phyloP scores from a whole-genome alignment of 257 asterid species.

The Salvia splendens region DNA sequence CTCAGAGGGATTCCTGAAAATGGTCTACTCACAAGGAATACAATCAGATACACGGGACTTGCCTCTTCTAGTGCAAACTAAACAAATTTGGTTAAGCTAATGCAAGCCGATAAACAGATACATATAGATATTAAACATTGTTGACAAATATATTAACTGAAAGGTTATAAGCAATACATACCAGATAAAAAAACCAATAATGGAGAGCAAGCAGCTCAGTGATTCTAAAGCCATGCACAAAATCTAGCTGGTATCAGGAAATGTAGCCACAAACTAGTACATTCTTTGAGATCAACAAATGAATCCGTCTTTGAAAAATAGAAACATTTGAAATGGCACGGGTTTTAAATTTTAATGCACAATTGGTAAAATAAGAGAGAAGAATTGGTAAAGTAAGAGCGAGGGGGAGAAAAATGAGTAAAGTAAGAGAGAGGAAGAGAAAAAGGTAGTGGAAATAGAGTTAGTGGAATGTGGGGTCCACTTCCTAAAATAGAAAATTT shows the following conservation, averaged over 20 bases:
- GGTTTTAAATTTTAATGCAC: no score
- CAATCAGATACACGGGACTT: conserved; percentile 28
- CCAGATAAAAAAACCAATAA: conserved; percentile 1
- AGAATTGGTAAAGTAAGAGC: no score
- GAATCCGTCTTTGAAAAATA: no score
- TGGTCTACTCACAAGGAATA: conserved; percentile 58
- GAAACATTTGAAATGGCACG: no score
- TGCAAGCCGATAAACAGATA: conserved; percentile 23
- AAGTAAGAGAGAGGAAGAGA: no score
- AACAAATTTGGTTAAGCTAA: conserved; percentile 11
- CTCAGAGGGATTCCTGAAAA: conserved; percentile 88
- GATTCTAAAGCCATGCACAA: conserved; percentile 1
- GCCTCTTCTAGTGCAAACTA: conserved; percentile 26
- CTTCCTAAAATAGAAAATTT: no score
- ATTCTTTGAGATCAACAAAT: conserved; percentile 8
- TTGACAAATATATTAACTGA: not conserved
- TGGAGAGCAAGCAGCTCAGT: conserved; percentile 18
- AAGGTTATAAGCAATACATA: conserved; percentile 7
- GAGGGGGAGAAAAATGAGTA: no score
- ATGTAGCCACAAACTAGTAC: conserved; percentile 9
- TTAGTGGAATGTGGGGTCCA: no score
- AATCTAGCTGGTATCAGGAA: conserved; percentile 21
- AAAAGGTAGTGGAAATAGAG: no score
- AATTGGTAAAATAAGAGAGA: no score
- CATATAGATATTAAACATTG: conserved; percentile 14